Evolutionary conservation across 2,329 filamentous ascomycete species (phyloP).

Genomic region (Madurella fahalii): DNA sequence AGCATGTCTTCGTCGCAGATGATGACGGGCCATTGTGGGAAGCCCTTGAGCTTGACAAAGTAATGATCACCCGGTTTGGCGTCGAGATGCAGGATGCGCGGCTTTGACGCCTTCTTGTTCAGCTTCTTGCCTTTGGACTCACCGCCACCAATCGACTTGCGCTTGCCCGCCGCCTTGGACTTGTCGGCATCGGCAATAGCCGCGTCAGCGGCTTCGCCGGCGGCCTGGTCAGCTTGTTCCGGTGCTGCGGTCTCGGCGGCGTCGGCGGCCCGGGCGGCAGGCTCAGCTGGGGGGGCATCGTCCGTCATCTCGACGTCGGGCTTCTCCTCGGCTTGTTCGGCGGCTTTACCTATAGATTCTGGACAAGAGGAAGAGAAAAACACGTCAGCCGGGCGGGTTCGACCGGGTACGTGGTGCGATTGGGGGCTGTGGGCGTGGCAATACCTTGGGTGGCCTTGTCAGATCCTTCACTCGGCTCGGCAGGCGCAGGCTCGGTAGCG

Average conservation of each 20-base stretch:
- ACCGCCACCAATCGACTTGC: conserved; percentile 68
- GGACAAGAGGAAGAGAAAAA: neutral
- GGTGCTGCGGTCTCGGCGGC: conserved; percentile 27
- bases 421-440: neutral
- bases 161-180: conserved; percentile 46
- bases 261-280: conserved; percentile 17
- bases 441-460: conserved; percentile 25
- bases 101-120: conserved; percentile 78
- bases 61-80: conserved; percentile 89
- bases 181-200: conserved; percentile 31
- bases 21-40: conserved; percentile 89
- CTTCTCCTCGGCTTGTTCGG: conserved; percentile 19
- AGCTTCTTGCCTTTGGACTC: conserved; percentile 73
- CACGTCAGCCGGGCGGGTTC: conserved; percentile 7
- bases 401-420: neutral
- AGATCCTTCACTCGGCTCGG: conserved; percentile 28
- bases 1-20: conserved; percentile 95
- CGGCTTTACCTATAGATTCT: conserved; percentile 16
- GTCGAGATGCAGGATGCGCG: conserved; percentile 66
- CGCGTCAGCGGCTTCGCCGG: conserved; percentile 26
- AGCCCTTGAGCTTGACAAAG: conserved; percentile 90
- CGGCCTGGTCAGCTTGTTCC: conserved; percentile 22
- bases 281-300: conserved; percentile 49
- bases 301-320: conserved; percentile 65
- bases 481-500: conserved; percentile 12